phyloP scores from a whole-genome alignment of 352 stramenopile genomes.

The Globisporangium middletonii region DNA sequence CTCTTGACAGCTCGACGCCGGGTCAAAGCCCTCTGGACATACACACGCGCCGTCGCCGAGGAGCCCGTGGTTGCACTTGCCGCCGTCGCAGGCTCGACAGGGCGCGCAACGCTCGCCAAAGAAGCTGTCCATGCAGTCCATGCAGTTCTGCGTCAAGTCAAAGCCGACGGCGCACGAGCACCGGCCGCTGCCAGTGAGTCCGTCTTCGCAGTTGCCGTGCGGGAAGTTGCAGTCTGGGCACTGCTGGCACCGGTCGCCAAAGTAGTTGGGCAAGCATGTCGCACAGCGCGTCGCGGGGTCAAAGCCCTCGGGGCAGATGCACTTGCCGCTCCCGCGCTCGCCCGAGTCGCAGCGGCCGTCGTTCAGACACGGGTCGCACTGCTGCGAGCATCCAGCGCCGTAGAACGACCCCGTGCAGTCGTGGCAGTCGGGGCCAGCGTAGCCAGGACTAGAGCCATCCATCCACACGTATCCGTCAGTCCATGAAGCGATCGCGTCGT shows the following conservation, averaged over 20 bases:
- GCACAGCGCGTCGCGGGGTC: conserved; percentile 67
- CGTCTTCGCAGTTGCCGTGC: conserved; percentile 81
- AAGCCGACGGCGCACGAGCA: conserved; percentile 86
- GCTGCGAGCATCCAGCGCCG: conserved; percentile 37
- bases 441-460: conserved; percentile 31
- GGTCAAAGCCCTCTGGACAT: conserved; percentile 73
- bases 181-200: conserved; percentile 63
- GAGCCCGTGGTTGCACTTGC: conserved; percentile 75
- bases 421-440: conserved; percentile 61
- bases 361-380: conserved; percentile 73
- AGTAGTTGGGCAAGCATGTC: conserved; percentile 75
- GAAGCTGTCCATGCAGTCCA: conserved; percentile 83
- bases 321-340: conserved; percentile 51
- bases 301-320: conserved; percentile 66
- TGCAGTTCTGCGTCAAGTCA: conserved; percentile 60
- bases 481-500: not conserved
- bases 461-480: not conserved
- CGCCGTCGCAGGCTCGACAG: conserved; percentile 76
- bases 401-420: conserved; percentile 63
- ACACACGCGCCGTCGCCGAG: conserved; percentile 71
- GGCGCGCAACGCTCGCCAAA: conserved; percentile 63
- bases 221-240: conserved; percentile 83
- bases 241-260: conserved; percentile 56
- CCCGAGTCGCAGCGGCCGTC: conserved; percentile 67
- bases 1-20: conserved; percentile 68